These are phyloP conservation scores for Ramaria sp. DNA, from an alignment of 768 basidiomycete species.

Conservation along the genomic window DNA sequence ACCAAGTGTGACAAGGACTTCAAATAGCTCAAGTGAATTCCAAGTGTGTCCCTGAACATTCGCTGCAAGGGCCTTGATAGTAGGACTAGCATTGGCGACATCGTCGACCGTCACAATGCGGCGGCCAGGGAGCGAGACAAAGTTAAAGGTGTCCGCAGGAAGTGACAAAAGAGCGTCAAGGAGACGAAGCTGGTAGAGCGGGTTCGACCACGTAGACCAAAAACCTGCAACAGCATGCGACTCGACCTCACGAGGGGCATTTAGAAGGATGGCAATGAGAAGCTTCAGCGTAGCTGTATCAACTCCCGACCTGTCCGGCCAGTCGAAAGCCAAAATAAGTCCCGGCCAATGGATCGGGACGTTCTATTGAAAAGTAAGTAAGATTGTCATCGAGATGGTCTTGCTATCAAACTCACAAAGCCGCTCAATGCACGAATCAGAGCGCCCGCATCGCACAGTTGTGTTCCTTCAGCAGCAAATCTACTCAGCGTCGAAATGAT, in stretches of 20 bases:
- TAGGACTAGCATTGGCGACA: slow-evolving; percentile 72
- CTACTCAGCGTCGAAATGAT: slow-evolving; percentile 58
- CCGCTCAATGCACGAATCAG: slow-evolving; percentile 63
- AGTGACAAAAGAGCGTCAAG: slow-evolving; percentile 83
- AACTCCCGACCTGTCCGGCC: slow-evolving; percentile 70
- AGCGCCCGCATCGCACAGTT: slow-evolving; percentile 63
- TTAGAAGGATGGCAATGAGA: slow-evolving; percentile 77
- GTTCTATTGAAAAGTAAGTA: slow-evolving; percentile 30
- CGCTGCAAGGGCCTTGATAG: slow-evolving; percentile 84
- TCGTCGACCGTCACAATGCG: slow-evolving; percentile 85
- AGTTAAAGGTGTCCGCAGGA: slow-evolving; percentile 85
- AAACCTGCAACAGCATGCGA: slow-evolving; percentile 78
- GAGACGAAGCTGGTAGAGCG: slow-evolving; percentile 75
- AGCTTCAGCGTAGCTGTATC: slow-evolving; percentile 86
- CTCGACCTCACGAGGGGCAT: slow-evolving; percentile 66
- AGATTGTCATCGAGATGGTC: background rate
- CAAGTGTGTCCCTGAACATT: slow-evolving; percentile 89
- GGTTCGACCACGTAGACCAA: slow-evolving; percentile 80
- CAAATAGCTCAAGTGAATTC: slow-evolving; percentile 89
- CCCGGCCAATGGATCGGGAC: slow-evolving; percentile 67
- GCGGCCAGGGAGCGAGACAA: slow-evolving; percentile 76
- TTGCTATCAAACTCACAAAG: slow-evolving; percentile 43
- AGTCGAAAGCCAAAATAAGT: slow-evolving; percentile 81
- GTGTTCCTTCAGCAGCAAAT: slow-evolving; percentile 60
- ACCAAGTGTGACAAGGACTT: slow-evolving; percentile 73